Conservation (phyloP, 345 rosid genomes). For the Boechera retrofracta region DNA sequence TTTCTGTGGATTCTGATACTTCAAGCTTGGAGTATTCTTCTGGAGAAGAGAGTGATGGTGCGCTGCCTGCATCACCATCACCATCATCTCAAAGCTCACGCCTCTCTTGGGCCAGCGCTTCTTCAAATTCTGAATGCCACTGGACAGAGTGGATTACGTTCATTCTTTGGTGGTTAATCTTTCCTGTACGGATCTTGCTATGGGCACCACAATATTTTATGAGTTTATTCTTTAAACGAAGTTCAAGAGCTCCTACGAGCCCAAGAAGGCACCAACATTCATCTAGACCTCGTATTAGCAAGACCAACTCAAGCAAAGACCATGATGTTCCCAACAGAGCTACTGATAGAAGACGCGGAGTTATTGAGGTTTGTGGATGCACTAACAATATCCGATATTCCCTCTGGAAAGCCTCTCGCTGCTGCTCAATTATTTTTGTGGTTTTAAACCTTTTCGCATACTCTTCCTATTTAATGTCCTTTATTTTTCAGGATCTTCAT, state of each 20-base stretch:
- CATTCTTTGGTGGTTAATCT: constrained; percentile 65
- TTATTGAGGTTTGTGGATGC: constrained; percentile 75
- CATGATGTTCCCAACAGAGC: constrained; percentile 72
- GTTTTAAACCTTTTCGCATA: background rate
- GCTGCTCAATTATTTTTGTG: constrained; percentile 18
- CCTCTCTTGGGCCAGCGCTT: constrained; percentile 59
- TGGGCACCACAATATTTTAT: constrained; percentile 55
- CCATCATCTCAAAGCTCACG: constrained; percentile 79
- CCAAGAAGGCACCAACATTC: constrained; percentile 54
- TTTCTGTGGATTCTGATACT: constrained; percentile 76
- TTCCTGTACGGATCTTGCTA: constrained; percentile 66
- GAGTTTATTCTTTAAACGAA: constrained; percentile 48
- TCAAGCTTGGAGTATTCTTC: constrained; percentile 79
- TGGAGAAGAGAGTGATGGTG: constrained; percentile 77
- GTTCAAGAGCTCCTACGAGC: constrained; percentile 42
- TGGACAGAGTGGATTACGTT: constrained; percentile 57
- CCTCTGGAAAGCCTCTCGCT: background rate
- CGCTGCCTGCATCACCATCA: constrained; percentile 68
- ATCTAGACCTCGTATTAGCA: constrained; percentile 49
- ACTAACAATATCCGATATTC: background rate
- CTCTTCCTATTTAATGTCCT: constrained; percentile 12
- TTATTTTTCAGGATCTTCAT: constrained; percentile 79
- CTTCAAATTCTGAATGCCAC: constrained; percentile 48
- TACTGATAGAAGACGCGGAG: constrained; percentile 94
- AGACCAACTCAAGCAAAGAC: constrained; percentile 56